Percentiles rank a stretch among this genome's conserved stretches.
Conservation (phyloP, 176 grass and related monocot species). For the Ananas comosus region DNA sequence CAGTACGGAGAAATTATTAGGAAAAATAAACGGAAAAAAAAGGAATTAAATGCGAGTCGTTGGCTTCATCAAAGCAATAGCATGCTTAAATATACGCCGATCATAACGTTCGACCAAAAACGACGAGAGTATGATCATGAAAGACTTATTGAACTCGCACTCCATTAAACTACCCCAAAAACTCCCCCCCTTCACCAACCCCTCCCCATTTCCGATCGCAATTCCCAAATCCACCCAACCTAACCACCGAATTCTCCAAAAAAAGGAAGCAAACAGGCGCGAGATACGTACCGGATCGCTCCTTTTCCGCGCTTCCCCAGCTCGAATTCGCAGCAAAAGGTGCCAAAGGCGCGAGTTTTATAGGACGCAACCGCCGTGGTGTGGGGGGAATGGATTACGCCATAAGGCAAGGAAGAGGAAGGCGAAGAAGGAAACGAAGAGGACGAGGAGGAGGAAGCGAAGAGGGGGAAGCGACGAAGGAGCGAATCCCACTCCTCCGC, state of each 20-base stretch:
- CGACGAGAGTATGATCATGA: neutral
- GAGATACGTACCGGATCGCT: conserved; percentile 37
- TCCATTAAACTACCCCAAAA: neutral
- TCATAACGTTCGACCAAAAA: neutral
- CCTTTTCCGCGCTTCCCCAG: conserved; percentile 17
- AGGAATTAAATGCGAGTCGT: neutral
- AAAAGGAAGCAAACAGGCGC: conserved; percentile 20
- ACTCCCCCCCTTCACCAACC: neutral
- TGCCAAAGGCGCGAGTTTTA: conserved; percentile 10
- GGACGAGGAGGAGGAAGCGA: conserved; percentile 14
- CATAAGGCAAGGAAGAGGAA: conserved; percentile 27
- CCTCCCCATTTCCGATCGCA: neutral
- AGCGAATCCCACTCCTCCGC: conserved; percentile 7
- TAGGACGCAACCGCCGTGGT: conserved; percentile 19
- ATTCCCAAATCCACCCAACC: conserved; percentile 1
- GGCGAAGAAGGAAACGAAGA: neutral
- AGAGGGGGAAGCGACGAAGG: conserved; percentile 25
- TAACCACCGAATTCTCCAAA: conserved; percentile 14
- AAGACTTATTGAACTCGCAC: neutral
- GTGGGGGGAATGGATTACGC: conserved; percentile 14
- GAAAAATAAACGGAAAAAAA: conserved; percentile 1
- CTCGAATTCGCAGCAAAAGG: conserved; percentile 5
- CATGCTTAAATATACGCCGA: too few relatives aligned
- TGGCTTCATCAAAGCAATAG: neutral
- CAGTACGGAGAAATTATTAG: neutral